Percentiles rank a stretch among this genome's conserved stretches.
phyloP scores from a whole-genome alignment of 2,329 filamentous ascomycete species.

The Verticillium longisporum region DNA sequence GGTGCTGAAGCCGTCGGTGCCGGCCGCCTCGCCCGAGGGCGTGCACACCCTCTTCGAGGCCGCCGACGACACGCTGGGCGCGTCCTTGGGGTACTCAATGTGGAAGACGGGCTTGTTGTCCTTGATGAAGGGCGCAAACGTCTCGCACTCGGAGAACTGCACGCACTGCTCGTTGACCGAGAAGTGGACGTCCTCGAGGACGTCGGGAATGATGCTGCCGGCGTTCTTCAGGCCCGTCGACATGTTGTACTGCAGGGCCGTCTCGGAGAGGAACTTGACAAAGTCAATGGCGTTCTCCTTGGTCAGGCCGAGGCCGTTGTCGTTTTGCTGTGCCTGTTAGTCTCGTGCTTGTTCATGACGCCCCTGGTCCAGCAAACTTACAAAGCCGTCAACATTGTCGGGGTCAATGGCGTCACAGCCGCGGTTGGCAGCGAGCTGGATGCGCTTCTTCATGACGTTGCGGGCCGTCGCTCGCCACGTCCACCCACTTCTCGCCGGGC shows the following conservation, averaged over 20 bases:
- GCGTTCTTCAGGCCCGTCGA: slow-evolving; percentile 65
- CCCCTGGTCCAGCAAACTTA: slow-evolving; percentile 20
- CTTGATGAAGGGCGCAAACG: slow-evolving; percentile 49
- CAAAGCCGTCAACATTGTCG: slow-evolving; percentile 64
- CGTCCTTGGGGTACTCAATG: slow-evolving; percentile 60
- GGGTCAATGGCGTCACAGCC: slow-evolving; percentile 65
- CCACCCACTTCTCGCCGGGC: slow-evolving; percentile 61
- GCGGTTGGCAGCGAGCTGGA: slow-evolving; percentile 52
- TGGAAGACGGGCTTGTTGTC: slow-evolving; percentile 64
- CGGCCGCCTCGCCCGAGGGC: slow-evolving; percentile 24
- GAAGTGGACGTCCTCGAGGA: slow-evolving; percentile 50
- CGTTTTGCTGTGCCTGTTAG: slow-evolving; percentile 36
- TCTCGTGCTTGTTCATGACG: neutral
- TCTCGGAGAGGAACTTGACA: slow-evolving; percentile 51
- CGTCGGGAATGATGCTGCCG: slow-evolving; percentile 45
- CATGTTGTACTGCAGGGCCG: slow-evolving; percentile 47
- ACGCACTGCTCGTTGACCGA: slow-evolving; percentile 66
- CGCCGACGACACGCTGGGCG: slow-evolving; percentile 24
- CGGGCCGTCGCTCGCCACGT: slow-evolving; percentile 47
- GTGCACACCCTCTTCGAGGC: slow-evolving; percentile 36
- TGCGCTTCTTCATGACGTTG: slow-evolving; percentile 54
- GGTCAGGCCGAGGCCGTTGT: slow-evolving; percentile 56
- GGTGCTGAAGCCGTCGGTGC: slow-evolving; percentile 49
- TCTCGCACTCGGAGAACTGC: slow-evolving; percentile 51
- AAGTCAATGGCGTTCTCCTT: slow-evolving; percentile 49